Evolutionary conservation across 352 stramenopile genomes (phyloP).

Genomic region (Pythium coloratum): DNA sequence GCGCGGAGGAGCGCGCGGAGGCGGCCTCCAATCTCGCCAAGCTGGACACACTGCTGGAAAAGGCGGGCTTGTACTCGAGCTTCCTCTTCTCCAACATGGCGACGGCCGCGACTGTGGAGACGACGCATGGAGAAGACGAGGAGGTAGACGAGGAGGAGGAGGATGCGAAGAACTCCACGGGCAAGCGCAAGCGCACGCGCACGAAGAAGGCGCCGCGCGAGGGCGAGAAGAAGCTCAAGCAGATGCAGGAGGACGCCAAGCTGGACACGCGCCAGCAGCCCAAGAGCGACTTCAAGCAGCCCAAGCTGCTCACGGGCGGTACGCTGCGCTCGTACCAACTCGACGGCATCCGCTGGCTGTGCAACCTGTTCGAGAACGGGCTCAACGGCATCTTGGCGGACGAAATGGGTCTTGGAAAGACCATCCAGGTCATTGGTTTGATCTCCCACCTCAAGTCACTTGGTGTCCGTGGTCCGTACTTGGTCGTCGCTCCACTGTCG

Average conservation of each 20-base stretch:
- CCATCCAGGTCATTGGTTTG: conserved; percentile 92
- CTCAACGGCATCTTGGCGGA: conserved; percentile 92
- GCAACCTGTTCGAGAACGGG: conserved; percentile 96
- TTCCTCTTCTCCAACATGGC: conserved; percentile 89
- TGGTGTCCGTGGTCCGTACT: conserved; percentile 91
- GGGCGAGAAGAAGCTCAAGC: conserved; percentile 68
- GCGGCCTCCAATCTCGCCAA: conserved; percentile 73
- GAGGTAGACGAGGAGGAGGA: conserved; percentile 26
- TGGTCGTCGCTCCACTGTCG: conserved; percentile 97
- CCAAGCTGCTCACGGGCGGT: conserved; percentile 73
- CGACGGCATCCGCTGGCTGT: conserved; percentile 97
- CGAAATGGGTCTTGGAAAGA: conserved; percentile 92
- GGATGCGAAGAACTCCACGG: not conserved
- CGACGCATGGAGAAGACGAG: conserved; percentile 5
- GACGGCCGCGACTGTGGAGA: conserved; percentile 46
- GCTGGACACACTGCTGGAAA: conserved; percentile 86
- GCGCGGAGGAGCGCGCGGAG: conserved; percentile 32
- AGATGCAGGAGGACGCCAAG: conserved; percentile 54
- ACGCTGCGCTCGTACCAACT: conserved; percentile 94
- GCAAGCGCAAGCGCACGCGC: conserved; percentile 51
- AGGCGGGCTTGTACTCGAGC: conserved; percentile 85
- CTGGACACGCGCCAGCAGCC: conserved; percentile 44
- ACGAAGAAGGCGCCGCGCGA: conserved; percentile 35
- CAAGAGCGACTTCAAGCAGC: conserved; percentile 65
- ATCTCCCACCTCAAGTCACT: conserved; percentile 92